These are phyloP conservation scores for Bombardia bombarda DNA, from an alignment of 495 filamentous ascomycete species.

Conservation along the genomic window DNA sequence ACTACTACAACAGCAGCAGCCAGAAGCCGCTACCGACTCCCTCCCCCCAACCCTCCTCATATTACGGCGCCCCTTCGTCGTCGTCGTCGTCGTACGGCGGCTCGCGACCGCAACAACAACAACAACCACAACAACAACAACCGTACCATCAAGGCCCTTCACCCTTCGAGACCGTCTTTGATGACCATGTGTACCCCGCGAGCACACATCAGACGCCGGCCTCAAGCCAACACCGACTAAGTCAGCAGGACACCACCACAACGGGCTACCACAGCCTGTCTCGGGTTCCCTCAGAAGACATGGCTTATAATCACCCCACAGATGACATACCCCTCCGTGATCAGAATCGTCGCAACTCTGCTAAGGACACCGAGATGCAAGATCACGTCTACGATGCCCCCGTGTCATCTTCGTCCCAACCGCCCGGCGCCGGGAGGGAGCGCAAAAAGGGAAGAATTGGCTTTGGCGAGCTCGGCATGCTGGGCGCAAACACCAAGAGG, in stretches of 20 bases:
- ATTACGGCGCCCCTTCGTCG: conserved; percentile 32
- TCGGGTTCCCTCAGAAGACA: conserved; percentile 29
- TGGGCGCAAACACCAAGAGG: conserved; percentile 41
- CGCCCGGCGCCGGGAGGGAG: no score
- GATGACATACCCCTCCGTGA: conserved; percentile 64
- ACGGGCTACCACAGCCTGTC: conserved; percentile 48
- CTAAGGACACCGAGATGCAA: conserved; percentile 33
- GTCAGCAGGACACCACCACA: conserved; percentile 42
- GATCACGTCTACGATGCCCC: conserved; percentile 44
- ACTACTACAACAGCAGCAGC: conserved; percentile 77
- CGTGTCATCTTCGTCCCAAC: no score
- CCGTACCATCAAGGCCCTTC: conserved; percentile 24
- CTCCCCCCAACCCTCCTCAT: conserved; percentile 14
- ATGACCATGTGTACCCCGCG: conserved; percentile 53
- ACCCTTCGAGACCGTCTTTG: conserved; percentile 51
- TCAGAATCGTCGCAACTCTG: conserved; percentile 23
- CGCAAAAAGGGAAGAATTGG: conserved; percentile 25
- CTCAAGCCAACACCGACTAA: conserved; percentile 37
- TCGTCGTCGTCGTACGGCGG: no score
- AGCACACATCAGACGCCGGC: conserved; percentile 27
- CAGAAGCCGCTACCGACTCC: conserved; percentile 34
- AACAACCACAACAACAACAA: conserved; percentile 21
- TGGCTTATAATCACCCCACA: conserved; percentile 32
- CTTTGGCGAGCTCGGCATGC: conserved; percentile 41
- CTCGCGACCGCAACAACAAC: conserved; percentile 23